Evolutionary conservation across 2,329 filamentous ascomycete genomes (phyloP).

Genomic region (Dactylellina leptospora): DNA sequence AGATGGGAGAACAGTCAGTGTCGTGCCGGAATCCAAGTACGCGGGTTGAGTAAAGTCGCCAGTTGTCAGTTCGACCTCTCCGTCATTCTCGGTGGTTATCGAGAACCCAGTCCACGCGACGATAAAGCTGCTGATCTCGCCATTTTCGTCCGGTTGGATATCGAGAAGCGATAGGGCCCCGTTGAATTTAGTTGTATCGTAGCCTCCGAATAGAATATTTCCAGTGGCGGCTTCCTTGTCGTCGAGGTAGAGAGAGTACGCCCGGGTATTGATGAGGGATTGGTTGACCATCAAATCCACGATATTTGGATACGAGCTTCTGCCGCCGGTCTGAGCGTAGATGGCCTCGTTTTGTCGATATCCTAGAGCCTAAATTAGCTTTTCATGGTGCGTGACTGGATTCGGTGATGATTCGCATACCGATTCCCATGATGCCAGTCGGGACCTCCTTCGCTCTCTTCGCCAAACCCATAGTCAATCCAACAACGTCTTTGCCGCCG

Average conservation of each 20-base stretch:
- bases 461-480: constrained; percentile 46
- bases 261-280: constrained; percentile 69
- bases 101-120: constrained; percentile 72
- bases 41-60: constrained; percentile 57
- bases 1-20: constrained; percentile 56
- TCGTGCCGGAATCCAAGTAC: constrained; percentile 54
- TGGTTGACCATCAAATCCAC: constrained; percentile 72
- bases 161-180: constrained; percentile 68
- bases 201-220: constrained; percentile 81
- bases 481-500: constrained; percentile 14
- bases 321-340: constrained; percentile 33
- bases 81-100: constrained; percentile 66
- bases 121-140: constrained; percentile 61
- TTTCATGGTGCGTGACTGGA: too few species aligned
- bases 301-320: constrained; percentile 68
- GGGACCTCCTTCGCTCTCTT: constrained; percentile 40
- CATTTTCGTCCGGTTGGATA: constrained; percentile 69
- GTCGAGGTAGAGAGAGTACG: constrained; percentile 74
- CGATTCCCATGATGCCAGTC: constrained; percentile 51
- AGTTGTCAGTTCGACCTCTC: constrained; percentile 62
- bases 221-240: constrained; percentile 71
- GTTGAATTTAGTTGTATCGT: constrained; percentile 74
- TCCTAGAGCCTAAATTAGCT: constrained; percentile 18
- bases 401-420: constrained; percentile 19
- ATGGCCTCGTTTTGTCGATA: constrained; percentile 49